Conservation (phyloP, 441 rosid species). For the Geranium incanum region DNA sequence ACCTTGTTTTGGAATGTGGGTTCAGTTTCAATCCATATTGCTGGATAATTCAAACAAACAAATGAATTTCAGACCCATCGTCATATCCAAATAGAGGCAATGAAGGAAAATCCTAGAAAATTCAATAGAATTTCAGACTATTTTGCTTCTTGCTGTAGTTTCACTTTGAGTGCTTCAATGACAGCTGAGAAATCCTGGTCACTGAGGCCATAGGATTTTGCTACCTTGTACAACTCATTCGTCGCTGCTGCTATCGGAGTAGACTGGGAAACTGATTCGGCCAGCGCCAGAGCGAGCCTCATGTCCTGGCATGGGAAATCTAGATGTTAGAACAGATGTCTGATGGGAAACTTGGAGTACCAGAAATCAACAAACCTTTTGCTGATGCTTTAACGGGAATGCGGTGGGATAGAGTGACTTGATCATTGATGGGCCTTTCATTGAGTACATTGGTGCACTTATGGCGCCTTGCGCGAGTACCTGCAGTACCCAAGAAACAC, state of each 20-base stretch:
- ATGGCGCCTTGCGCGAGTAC: slow-evolving; percentile 88
- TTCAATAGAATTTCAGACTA: neutral
- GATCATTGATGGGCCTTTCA: slow-evolving; percentile 85
- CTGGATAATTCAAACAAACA: too few relatives aligned
- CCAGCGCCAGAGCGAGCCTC: slow-evolving; percentile 80
- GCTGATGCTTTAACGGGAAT: slow-evolving; percentile 89
- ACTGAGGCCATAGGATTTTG: slow-evolving; percentile 74
- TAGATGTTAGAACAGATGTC: slow-evolving; percentile 10
- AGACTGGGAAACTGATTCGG: slow-evolving; percentile 80
- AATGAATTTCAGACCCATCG: too few relatives aligned
- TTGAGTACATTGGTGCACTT: slow-evolving; percentile 71
- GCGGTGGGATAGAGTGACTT: slow-evolving; percentile 74
- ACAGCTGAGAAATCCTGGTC: slow-evolving; percentile 84
- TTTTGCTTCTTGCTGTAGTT: slow-evolving; percentile 22
- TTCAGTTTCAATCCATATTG: too few relatives aligned
- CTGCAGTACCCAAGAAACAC: slow-evolving; percentile 31
- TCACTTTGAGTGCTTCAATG: slow-evolving; percentile 71
- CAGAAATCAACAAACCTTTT: slow-evolving; percentile 53
- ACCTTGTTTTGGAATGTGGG: too few relatives aligned
- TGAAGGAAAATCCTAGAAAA: too few relatives aligned
- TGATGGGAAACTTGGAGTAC: neutral
- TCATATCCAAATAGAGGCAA: too few relatives aligned
- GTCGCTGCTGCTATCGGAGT: slow-evolving; percentile 85
- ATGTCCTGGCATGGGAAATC: slow-evolving; percentile 48
- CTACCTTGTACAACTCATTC: slow-evolving; percentile 77